Evolutionary conservation across 208 protist species (phyloP), one percentile per base, ranked within the genome.

Genomic region (Balamuthia mandrillaris): DNA sequence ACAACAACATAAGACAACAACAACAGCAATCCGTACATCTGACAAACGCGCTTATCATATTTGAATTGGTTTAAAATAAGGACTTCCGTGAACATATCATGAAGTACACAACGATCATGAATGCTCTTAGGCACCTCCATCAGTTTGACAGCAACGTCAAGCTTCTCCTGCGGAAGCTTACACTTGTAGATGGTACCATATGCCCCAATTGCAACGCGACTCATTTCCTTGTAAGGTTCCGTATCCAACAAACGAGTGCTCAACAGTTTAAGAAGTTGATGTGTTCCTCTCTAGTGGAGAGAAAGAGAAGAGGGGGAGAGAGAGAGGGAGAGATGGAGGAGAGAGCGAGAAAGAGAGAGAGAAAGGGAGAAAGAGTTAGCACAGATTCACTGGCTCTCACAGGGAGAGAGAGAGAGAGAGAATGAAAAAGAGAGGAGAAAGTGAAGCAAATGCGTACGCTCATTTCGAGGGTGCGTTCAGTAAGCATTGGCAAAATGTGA

Each of bases 41-140:
- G 44, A 49, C 85, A 92, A 24, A 90, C 81, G 51, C 91, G 61
- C 27, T 49, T 47, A 58, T 95, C 92, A 60, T 44, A 61, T 56
- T 87, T 90, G 63, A 90, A 88, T 2, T 52, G 83, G 54, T 95
- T 88, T 86, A 95, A 65, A 44, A 95, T 91, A 18, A 94, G 60
- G 39, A 95, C 86, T 56, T 95, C 91, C 24, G 88, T 92, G 29
- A 94, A 94, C 18, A 94, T 91, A 56, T 94, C 91, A n/a, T 94
- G 84, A 0, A 94, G 85, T 29, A 91, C 86, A 77, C 88, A 93
- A 31, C 92, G 83, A 44, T 94, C 89, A 51, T 89, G 33, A 37
- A 85, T 68, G 39, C 37, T 42, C 65, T 75, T 68, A 3, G 51
- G 70, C 44, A 87, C 21, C 29, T 84, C 75, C 88, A 92, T 88